phyloP scores from a whole-genome alignment of 169 alveolate genomes.

The Theileria orientalis region DNA sequence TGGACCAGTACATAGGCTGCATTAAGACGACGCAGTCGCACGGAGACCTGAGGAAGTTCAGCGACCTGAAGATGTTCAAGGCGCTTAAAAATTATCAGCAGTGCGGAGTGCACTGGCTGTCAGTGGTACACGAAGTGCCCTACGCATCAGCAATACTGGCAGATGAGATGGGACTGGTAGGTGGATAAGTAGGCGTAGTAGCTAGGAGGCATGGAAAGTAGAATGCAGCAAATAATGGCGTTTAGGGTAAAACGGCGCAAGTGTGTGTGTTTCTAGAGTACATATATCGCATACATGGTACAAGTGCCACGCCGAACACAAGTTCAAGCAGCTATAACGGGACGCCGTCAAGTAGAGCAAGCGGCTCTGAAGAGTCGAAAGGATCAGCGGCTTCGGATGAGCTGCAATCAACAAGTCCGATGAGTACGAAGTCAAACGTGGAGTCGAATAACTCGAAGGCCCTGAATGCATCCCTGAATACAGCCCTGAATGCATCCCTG shows the following conservation, averaged over 20 bases:
- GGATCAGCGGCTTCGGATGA: neutral
- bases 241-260: conserved; percentile 86
- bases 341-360: neutral
- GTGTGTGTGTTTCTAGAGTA: conserved; percentile 77
- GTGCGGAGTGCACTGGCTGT: conserved; percentile 86
- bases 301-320: neutral
- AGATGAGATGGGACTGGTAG: conserved; percentile 87
- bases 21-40: conserved; percentile 21
- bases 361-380: neutral
- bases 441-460: too few relatives aligned
- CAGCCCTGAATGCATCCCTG: too few relatives aligned
- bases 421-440: too few relatives aligned
- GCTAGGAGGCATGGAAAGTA: too few relatives aligned
- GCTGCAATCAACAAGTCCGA: too few relatives aligned
- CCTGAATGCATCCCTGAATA: too few relatives aligned
- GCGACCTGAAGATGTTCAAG: conserved; percentile 22
- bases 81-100: conserved; percentile 81
- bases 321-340: too few relatives aligned
- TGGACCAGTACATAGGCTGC: conserved; percentile 16
- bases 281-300: conserved; percentile 1
- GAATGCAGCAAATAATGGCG: too few relatives aligned
- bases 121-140: conserved; percentile 69
- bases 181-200: too few relatives aligned
- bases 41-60: conserved; percentile 23
- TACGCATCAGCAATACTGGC: conserved; percentile 83